A percentile compares a stretch with the other conserved stretches of the same genome.
These are phyloP conservation scores for Closterium sp. DNA, from an alignment of 139 green algal species.

Conservation along the genomic window DNA sequence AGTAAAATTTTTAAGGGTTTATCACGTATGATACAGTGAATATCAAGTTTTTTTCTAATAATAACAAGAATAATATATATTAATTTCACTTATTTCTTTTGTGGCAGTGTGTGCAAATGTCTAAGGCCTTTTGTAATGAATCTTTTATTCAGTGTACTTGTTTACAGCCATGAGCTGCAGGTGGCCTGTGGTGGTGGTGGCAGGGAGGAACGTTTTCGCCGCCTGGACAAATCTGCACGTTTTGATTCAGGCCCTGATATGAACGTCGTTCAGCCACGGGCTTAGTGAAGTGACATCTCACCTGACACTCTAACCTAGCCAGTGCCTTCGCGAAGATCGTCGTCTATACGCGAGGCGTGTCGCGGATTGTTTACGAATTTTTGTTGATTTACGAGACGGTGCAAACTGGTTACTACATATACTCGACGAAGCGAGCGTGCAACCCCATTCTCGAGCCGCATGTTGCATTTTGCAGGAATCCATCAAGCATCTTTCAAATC, in stretches of 20 bases:
- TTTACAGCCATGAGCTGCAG: not conserved
- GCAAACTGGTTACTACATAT: not conserved
- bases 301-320: not conserved
- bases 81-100: not conserved
- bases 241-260: not conserved
- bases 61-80: too few species aligned
- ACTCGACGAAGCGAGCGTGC: not conserved
- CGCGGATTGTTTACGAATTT: not conserved
- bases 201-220: not conserved
- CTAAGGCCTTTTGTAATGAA: too few species aligned
- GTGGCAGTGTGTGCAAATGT: too few species aligned
- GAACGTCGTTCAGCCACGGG: not conserved
- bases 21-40: too few species aligned
- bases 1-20: too few species aligned
- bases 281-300: too few species aligned
- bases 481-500: not conserved
- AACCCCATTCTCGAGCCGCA: not conserved
- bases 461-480: not conserved
- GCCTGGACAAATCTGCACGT: not conserved
- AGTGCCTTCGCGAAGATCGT: not conserved
- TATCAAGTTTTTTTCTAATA: too few species aligned
- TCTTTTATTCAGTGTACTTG: not conserved
- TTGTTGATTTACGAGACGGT: not conserved
- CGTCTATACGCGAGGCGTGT: not conserved
- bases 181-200: not conserved